Base-by-base conservation (phyloP, 345 rosid genomes). In the Linum usitatissimum region DNA sequence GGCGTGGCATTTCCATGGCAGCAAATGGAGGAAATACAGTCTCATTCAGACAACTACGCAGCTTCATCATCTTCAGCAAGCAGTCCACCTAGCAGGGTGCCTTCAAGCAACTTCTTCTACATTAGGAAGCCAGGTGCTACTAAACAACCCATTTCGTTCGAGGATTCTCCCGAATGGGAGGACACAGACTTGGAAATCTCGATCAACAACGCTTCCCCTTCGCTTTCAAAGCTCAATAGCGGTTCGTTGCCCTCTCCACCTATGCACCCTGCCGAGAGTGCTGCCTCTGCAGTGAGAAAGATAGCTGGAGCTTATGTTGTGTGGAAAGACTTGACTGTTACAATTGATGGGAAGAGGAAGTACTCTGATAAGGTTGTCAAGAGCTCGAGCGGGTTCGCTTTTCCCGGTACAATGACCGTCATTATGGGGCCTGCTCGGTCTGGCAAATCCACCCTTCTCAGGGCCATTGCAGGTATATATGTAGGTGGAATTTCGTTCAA, bases 161-260 rank as follows among this genome's bases (percentile, higher is more conserved):
- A 90, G 79, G 99, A 93, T 79, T 93, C 99, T 45, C 99, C 99
- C 9, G 96, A 93, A 61, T 90, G 99, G 99, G 99, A 93, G 66
- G 98, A 92, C 66, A 84, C 95, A 6, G 94, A 90, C 73, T 55
- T 62, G 48, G 97, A 84, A 70, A 79, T 69, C 56, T 84, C 92
- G 77, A 72, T 79, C 77, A 94, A 84, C 39, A 90, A 83, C 57
- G 76, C 73, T 31, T 90, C 99, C 15, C 99, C 97, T 10, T 86
- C 96, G 17, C 70, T 93, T n/a, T 90, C 97, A 39, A 87, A 90
- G 74, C 75, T 93, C 66, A 87, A 87, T 55, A 90, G 96, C 53
- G 87, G 90, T 15, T 86, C 96, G 54, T 70, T 90, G 80, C 87
- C 90, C 4, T 90, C 99, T 57, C 97, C 94, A 8, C 83, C 78